Base-by-base conservation (phyloP, 306 rosid genomes). In the Acacia melanoxylon region DNA sequence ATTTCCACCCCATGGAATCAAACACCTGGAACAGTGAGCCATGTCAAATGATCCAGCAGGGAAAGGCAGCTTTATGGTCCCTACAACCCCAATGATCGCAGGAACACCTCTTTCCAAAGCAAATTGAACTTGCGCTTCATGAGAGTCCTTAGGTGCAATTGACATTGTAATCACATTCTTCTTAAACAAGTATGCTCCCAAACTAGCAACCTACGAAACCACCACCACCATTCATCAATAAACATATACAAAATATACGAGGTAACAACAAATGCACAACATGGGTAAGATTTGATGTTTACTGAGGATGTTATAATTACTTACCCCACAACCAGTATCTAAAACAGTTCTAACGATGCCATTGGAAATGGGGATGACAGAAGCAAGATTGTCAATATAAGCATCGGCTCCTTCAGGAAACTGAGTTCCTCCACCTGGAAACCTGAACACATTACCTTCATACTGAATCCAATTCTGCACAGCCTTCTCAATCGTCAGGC, bases 81-180 rank as follows among this genome's bases (percentile, higher is more conserved):
- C 92, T 1, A 89, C 86, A 68, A 89, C 92, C 1, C 91, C 91
- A 41, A 89, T 85, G 35, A 87, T 84, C 2, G 92, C 91, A 0
- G 91, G 92, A 67, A 87, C 91, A 69, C 92, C 92, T 85, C 92
- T 89, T 89, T 89, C 92, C 58, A 89, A 68, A 25, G 91, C 92
- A 85, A 89, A 89, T 84, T 89, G 91, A 73, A 89, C 89, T 72
- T 89, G 92, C 25, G 91, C 91, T 85, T 89, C 92, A 40, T 89
- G 89, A 81, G 92, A 89, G 68, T 89, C 92, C 63, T 89, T 83
- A 12, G 91, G 92, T 19, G 92, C 92, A 4, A 89, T 79, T 52
- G 92, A 89, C 89, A 89, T 83, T 62, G 88, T 83, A 6, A 87
- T 62, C n/a, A 87, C 91, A 83, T 85, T 87, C 79, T 77, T 89